A percentile compares a stretch with the other conserved stretches of the same genome.
These are phyloP conservation scores for Psidium guajava DNA, from an alignment of 345 rosid genomes.

Conservation along the genomic window DNA sequence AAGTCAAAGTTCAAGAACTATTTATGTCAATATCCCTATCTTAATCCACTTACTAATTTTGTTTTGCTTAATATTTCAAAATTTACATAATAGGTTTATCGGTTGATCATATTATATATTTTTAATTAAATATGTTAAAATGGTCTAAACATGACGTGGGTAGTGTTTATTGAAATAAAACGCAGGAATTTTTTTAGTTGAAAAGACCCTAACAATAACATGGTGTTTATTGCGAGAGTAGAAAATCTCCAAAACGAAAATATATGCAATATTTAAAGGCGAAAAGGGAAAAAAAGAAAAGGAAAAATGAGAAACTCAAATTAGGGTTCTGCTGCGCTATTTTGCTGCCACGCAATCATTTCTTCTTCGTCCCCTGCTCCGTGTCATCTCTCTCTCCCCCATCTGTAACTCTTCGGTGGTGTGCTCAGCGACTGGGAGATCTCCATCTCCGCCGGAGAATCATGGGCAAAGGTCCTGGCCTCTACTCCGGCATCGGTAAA, in stretches of 20 bases:
- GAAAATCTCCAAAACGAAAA: neutral
- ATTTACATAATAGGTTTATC: neutral
- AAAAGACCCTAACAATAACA: neutral
- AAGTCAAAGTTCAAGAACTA: no score
- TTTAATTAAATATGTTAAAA: neutral
- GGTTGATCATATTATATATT: fast-evolving
- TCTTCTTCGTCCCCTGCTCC: neutral
- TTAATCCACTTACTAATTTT: no score
- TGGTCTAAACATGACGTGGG: neutral
- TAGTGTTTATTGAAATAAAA: neutral
- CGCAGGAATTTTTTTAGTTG: neutral
- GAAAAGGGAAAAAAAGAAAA: no score
- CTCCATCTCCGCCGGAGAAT: neutral
- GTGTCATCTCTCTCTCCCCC: neutral
- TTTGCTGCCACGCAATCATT: neutral
- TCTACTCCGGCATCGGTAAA: conserved; percentile 92
- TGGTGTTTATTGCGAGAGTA: neutral
- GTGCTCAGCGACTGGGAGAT: neutral
- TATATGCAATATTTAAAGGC: neutral
- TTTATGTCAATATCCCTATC: no score
- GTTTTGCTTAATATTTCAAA: neutral
- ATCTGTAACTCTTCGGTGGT: neutral
- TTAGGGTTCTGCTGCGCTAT: neutral
- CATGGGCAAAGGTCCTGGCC: conserved; percentile 92
- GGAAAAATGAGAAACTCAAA: neutral